Evolutionary conservation across 345 rosid genomes (phyloP).

Genomic region (Laguncularia racemosa): DNA sequence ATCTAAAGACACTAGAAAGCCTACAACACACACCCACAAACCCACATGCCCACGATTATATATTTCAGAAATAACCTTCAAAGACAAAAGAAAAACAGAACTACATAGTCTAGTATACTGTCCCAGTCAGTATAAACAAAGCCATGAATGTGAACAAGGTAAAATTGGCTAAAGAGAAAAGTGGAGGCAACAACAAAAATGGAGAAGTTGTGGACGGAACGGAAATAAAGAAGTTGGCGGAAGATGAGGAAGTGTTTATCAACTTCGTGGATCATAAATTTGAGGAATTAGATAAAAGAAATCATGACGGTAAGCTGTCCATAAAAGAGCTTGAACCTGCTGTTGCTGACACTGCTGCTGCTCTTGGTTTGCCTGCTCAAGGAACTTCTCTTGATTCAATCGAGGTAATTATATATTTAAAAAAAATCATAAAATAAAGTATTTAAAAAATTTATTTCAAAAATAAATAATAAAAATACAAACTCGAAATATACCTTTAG

Average conservation of each 20-base stretch:
- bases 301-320: slow-evolving; percentile 77
- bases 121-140: too few species aligned
- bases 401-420: too few species aligned
- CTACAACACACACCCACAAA: too few species aligned
- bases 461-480: too few species aligned
- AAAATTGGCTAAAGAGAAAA: background rate
- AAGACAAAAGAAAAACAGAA: too few species aligned
- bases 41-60: too few species aligned
- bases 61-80: too few species aligned
- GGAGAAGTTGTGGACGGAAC: slow-evolving; percentile 68
- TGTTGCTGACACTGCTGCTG: slow-evolving; percentile 91
- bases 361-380: slow-evolving; percentile 81
- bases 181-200: slow-evolving; percentile 1
- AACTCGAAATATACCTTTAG: too few species aligned
- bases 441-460: too few species aligned
- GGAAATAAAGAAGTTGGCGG: slow-evolving; percentile 84
- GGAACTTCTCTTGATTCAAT: slow-evolving; percentile 78
- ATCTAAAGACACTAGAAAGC: too few species aligned
- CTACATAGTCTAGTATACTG: too few species aligned
- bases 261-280: slow-evolving; percentile 82
- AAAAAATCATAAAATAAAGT: too few species aligned
- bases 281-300: slow-evolving; percentile 59
- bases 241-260: slow-evolving; percentile 64
- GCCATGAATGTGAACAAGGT: background rate
- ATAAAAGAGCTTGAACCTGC: slow-evolving; percentile 84